Evolutionary conservation across 768 basidiomycete species (phyloP).

Genomic region (Mycena amicta): DNA sequence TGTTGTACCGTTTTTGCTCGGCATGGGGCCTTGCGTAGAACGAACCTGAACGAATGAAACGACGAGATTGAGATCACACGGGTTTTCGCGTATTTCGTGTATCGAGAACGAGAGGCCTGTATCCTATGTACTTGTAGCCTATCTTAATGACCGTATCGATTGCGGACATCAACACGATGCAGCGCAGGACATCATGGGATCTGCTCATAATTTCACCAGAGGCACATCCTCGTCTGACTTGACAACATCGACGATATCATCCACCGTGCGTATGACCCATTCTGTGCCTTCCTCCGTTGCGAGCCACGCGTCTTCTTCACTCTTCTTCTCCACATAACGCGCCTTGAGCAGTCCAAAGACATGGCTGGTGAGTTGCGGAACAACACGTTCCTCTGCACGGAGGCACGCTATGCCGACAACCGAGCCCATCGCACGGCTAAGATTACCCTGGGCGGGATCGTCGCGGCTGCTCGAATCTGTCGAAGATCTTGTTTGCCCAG

Average conservation of each 20-base stretch:
- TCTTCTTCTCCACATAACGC: constrained; percentile 58
- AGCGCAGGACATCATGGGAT: no score
- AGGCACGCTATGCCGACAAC: constrained; percentile 85
- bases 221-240: constrained; percentile 48
- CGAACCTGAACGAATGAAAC: no score
- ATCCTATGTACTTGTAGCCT: background rate
- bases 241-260: constrained; percentile 78
- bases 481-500: constrained; percentile 52
- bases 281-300: constrained; percentile 84
- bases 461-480: constrained; percentile 40
- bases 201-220: constrained; percentile 64
- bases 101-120: no score
- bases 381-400: constrained; percentile 82
- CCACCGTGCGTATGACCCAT: constrained; percentile 85
- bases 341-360: constrained; percentile 91
- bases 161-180: constrained; percentile 6
- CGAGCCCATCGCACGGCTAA: constrained; percentile 83
- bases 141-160: background rate
- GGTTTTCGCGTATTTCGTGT: no score
- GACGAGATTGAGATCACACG: no score
- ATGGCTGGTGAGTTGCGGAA: constrained; percentile 85
- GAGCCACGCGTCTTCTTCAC: constrained; percentile 77
- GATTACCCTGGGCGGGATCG: constrained; percentile 74
- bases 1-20: constrained; percentile 81
- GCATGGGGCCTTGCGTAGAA: constrained; percentile 51